Evolutionary conservation across 805 yeast species (phyloP).

Genomic region (Candida andamanensis): DNA sequence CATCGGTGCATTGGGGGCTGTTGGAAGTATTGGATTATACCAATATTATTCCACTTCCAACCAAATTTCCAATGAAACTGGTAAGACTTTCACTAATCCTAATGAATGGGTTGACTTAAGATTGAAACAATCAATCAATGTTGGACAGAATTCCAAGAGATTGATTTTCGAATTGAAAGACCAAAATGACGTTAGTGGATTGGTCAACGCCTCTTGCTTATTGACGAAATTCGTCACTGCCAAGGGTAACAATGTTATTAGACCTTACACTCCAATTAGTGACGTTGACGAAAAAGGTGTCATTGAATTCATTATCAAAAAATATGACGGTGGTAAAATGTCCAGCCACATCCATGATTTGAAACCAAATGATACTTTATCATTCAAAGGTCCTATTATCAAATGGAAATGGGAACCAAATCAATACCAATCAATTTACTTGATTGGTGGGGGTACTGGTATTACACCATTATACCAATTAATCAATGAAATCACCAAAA

Average conservation of each 20-base stretch:
- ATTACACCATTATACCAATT: conserved; percentile 94
- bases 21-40: conserved; percentile 32
- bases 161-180: conserved; percentile 66
- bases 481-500: conserved; percentile 64
- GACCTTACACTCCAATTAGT: conserved; percentile 86
- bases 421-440: conserved; percentile 69
- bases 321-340: conserved; percentile 81
- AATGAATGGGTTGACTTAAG: conserved; percentile 72
- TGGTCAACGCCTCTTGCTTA: conserved; percentile 72
- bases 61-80: conserved; percentile 29
- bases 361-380: conserved; percentile 72
- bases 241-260: conserved; percentile 80
- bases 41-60: conserved; percentile 18
- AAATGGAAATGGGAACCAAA: conserved; percentile 92
- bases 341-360: conserved; percentile 65
- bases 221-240: conserved; percentile 77
- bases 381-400: conserved; percentile 90
- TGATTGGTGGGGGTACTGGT: conserved; percentile 96
- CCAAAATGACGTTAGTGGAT: conserved; percentile 66
- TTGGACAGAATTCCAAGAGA: conserved; percentile 61
- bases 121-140: conserved; percentile 41
- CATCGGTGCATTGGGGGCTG: conserved; percentile 18
- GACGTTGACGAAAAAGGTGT: conserved; percentile 66
- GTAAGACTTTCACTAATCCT: conserved; percentile 54
- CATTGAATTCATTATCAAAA: conserved; percentile 77